Conservation (phyloP, 495 filamentous ascomycete species). For the Tetracladium marchalianum region DNA sequence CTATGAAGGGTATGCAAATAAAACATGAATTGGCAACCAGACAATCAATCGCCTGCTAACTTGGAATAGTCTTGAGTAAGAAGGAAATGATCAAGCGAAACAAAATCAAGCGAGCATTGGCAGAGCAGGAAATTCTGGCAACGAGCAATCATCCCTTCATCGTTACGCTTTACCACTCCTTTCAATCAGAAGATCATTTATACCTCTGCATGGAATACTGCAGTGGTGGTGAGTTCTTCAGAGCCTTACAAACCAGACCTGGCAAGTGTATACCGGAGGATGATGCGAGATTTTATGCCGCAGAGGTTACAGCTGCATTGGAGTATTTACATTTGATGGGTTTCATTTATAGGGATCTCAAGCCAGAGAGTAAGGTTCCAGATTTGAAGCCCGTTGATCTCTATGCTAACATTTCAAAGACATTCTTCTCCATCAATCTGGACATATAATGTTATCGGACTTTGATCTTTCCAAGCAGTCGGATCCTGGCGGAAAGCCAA, state of each 20-base stretch:
- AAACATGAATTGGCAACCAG: not conserved
- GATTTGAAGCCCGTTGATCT: not conserved
- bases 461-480: constrained; percentile 98
- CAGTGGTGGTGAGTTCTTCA: constrained; percentile 96
- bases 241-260: constrained; percentile 90
- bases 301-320: constrained; percentile 93
- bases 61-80: constrained; percentile 77
- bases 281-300: constrained; percentile 94
- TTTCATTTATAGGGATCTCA: constrained; percentile 96
- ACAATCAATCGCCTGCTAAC: constrained; percentile 24
- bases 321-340: constrained; percentile 99
- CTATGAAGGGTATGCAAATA: constrained; percentile 78
- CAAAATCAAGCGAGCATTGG: constrained; percentile 97
- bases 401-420: constrained; percentile 40
- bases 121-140: constrained; percentile 95
- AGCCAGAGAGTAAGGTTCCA: constrained; percentile 78
- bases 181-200: constrained; percentile 96
- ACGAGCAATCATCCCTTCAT: constrained; percentile 99
- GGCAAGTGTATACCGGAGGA: constrained; percentile 97
- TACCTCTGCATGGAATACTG: constrained; percentile 99
- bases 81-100: constrained; percentile 99
- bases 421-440: constrained; percentile 94
- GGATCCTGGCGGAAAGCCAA: constrained; percentile 88
- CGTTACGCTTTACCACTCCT: constrained; percentile 95
- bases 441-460: constrained; percentile 98